phyloP scores from a whole-genome alignment of 225 moss, liverwort and hornwort species.

The Straminergon stramineum region DNA sequence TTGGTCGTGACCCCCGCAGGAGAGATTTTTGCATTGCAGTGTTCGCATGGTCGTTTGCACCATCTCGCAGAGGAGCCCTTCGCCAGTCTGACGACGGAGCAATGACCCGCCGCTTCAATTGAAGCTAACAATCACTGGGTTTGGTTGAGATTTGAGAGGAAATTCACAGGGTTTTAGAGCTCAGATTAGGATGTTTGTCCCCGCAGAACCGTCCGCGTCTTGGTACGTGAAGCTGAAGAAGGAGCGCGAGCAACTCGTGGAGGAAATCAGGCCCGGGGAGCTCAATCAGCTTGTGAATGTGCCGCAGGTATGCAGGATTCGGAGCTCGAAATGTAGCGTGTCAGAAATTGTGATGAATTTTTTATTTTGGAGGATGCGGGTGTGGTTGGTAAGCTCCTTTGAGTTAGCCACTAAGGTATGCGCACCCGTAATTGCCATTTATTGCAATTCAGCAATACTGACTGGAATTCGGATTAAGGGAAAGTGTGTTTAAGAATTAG shows the following conservation, averaged over 20 bases:
- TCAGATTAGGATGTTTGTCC: constrained; percentile 20
- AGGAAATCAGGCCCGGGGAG: constrained; percentile 35
- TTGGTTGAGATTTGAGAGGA: neutral
- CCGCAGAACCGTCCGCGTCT: constrained; percentile 29
- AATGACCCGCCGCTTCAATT: neutral
- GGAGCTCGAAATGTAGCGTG: neutral
- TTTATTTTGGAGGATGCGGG: neutral
- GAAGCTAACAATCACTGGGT: neutral
- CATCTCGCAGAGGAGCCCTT: neutral
- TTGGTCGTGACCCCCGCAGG: neutral
- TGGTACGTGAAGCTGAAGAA: constrained; percentile 41
- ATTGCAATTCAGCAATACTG: neutral
- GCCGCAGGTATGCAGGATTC: constrained; percentile 21
- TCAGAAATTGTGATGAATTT: neutral
- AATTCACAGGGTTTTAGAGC: neutral
- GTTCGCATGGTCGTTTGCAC: neutral
- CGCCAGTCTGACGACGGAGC: neutral
- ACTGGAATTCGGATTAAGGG: neutral
- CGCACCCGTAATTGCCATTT: no score
- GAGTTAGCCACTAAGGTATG: neutral
- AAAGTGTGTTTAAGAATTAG: neutral
- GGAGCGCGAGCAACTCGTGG: constrained; percentile 34
- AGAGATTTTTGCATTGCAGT: neutral
- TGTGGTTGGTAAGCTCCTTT: neutral
- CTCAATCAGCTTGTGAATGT: constrained; percentile 49